These are phyloP conservation scores for Penicillium coprophilum DNA, from an alignment of 495 filamentous ascomycete genomes.

Conservation along the genomic window DNA sequence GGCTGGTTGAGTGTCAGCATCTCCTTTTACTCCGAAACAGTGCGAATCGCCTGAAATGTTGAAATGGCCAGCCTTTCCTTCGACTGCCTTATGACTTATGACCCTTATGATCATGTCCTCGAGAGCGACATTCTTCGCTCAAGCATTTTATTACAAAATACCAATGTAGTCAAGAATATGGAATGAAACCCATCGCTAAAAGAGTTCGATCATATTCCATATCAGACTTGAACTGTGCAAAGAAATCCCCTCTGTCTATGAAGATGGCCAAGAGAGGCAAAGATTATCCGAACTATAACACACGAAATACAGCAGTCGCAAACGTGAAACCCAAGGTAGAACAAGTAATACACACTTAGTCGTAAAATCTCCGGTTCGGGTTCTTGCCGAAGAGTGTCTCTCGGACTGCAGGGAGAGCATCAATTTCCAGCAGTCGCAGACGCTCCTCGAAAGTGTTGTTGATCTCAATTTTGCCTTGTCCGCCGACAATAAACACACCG, in stretches of 20 bases:
- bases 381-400: conserved; percentile 88
- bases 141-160: conserved; percentile 30
- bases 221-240: conserved; percentile 26
- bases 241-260: conserved; percentile 22
- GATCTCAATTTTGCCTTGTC: conserved; percentile 92
- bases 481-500: conserved; percentile 76
- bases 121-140: conserved; percentile 13
- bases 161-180: conserved; percentile 23
- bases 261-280: conserved; percentile 16
- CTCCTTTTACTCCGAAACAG: not conserved
- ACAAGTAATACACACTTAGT: conserved; percentile 53
- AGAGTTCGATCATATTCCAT: conserved; percentile 21
- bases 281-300: conserved; percentile 29
- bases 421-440: conserved; percentile 76
- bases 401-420: conserved; percentile 81
- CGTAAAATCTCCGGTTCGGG: conserved; percentile 87
- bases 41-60: not conserved
- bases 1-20: not conserved
- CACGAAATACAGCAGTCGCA: conserved; percentile 22
- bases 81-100: conserved; percentile 7
- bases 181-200: conserved; percentile 37
- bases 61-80: not conserved
- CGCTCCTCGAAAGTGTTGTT: conserved; percentile 97
- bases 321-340: conserved; percentile 11
- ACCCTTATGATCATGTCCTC: conserved; percentile 12